A percentile compares a stretch with the other conserved stretches of the same genome.
These are phyloP conservation scores for Corymbia maculata DNA, from an alignment of 345 rosid species.

Conservation along the genomic window DNA sequence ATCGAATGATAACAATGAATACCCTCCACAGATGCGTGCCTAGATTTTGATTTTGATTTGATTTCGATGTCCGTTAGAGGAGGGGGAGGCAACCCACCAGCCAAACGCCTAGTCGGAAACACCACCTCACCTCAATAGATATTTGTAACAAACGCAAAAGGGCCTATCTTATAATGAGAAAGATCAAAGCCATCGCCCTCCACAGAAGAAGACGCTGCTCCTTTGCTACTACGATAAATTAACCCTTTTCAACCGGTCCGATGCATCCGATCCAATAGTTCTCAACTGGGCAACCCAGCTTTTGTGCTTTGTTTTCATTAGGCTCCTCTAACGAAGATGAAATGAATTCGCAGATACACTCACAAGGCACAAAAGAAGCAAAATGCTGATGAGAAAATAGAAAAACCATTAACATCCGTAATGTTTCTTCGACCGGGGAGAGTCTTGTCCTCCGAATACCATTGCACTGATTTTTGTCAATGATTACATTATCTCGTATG, in stretches of 20 bases:
- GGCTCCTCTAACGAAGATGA: neutral
- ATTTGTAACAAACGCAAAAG: neutral
- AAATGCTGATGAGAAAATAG: neutral
- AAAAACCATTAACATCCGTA: neutral
- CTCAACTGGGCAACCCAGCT: neutral
- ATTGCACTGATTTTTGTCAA: neutral
- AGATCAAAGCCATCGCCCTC: neutral
- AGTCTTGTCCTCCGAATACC: neutral
- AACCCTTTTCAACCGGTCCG: neutral
- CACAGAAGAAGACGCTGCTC: neutral
- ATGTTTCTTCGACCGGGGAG: neutral
- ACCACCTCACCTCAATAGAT: no score
- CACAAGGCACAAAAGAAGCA: neutral
- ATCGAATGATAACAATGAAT: fast-evolving
- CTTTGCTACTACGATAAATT: neutral
- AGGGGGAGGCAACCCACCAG: neutral
- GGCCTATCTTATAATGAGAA: neutral
- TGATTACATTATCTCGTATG: neutral
- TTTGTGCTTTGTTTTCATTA: neutral
- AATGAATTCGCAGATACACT: neutral
- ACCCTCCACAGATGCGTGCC: no score
- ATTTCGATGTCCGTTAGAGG: no score
- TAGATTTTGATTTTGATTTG: no score
- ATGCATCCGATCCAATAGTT: neutral
- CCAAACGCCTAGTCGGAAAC: neutral